phyloP scores from a whole-genome alignment of 768 basidiomycete species.

The Tulasnella sp. region DNA sequence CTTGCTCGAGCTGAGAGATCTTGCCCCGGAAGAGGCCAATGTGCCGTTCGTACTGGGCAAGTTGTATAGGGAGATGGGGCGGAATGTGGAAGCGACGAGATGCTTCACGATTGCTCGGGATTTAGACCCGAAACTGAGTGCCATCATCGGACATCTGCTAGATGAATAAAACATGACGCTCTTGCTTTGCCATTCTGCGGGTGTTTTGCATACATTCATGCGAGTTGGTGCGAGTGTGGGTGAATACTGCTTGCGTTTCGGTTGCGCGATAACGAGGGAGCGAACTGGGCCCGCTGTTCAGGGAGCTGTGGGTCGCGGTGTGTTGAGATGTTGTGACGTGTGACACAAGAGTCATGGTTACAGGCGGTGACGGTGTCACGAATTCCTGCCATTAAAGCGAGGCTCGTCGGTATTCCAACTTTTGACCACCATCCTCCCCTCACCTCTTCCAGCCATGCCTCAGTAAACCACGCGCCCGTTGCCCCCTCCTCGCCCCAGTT shows the following conservation, averaged over 20 bases:
- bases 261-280: conserved; percentile 11
- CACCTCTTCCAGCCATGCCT: conserved; percentile 21
- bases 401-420: conserved; percentile 1
- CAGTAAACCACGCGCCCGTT: conserved; percentile 16
- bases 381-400: not conserved
- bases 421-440: conserved; percentile 5
- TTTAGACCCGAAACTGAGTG: conserved; percentile 84
- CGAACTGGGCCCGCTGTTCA: conserved; percentile 1
- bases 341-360: conserved; percentile 4
- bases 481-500: conserved; percentile 1
- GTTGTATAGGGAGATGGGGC: conserved; percentile 77
- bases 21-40: conserved; percentile 93
- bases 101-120: conserved; percentile 89
- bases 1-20: conserved; percentile 71
- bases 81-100: conserved; percentile 74
- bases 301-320: not conserved
- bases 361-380: conserved; percentile 12
- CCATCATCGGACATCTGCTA: conserved; percentile 47
- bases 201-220: not conserved
- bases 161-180: conserved; percentile 30
- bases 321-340: not conserved
- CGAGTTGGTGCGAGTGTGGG: conserved; percentile 11
- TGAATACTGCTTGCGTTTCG: not conserved
- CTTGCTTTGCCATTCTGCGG: not conserved
- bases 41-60: conserved; percentile 94